A percentile compares a stretch with the other conserved stretches of the same genome.
Conservation (phyloP, 1,284 basidiomycete genomes). For the Cryptococcus neoformans region DNA sequence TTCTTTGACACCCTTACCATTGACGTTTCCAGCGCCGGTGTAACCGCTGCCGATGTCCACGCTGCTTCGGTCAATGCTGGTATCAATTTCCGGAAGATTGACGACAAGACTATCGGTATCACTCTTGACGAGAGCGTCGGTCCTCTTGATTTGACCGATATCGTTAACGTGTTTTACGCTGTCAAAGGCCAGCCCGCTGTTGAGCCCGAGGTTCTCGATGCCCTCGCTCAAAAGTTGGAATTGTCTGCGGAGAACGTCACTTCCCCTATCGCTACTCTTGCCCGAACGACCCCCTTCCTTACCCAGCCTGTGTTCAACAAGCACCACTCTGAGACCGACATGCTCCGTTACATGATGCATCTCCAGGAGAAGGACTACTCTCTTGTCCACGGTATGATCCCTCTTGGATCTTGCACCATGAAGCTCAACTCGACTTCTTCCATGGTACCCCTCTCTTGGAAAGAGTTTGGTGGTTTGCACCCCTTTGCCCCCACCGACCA, state of each 20-base stretch:
- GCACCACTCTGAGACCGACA: constrained; percentile 96
- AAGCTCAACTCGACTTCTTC: constrained; percentile 96
- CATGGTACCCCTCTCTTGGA: constrained; percentile 94
- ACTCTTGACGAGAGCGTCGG: constrained; percentile 91
- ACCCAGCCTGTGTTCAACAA: constrained; percentile 89
- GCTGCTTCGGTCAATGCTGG: constrained; percentile 61
- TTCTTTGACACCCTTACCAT: constrained; percentile 97
- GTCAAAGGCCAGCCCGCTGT: constrained; percentile 43
- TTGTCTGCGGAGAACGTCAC: constrained; percentile 27
- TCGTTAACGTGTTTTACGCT: constrained; percentile 78
- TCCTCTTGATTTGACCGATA: constrained; percentile 66
- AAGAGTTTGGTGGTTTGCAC: constrained; percentile 84
- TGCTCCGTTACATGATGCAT: constrained; percentile 93
- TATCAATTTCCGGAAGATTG: constrained; percentile 82
- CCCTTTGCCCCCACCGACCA: constrained; percentile 91
- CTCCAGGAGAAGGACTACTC: constrained; percentile 93
- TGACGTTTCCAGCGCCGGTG: constrained; percentile 57
- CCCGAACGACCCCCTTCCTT: constrained; percentile 72
- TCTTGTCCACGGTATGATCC: constrained; percentile 94
- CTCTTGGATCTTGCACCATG: constrained; percentile 95
- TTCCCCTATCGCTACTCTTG: constrained; percentile 56
- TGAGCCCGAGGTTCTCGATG: constrained; percentile 45
- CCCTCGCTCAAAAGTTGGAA: constrained; percentile 39
- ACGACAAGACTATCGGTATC: constrained; percentile 75
- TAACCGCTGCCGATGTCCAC: constrained; percentile 67